A percentile compares a stretch with the other conserved stretches of the same genome.
phyloP scores from a whole-genome alignment of 1,284 basidiomycete genomes.

The Sporisorium iseilematis-ciliati region DNA sequence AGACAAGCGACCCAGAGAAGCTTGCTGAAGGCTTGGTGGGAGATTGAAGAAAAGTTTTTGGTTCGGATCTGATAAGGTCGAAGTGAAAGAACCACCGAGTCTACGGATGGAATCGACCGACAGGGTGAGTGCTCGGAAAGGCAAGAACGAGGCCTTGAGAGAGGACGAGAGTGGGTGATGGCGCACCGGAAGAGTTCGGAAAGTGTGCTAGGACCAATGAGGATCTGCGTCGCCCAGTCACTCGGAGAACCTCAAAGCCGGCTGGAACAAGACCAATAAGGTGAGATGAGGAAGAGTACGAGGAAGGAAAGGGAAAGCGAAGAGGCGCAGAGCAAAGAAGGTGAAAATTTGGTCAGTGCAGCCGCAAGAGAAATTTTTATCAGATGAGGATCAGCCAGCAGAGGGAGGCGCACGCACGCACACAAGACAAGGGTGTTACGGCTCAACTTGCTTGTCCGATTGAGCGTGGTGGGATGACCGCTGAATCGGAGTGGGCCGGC shows the following conservation, averaged over 20 bases:
- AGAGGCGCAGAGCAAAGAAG: constrained; percentile 1
- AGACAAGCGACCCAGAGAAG: not conserved
- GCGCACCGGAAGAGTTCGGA: constrained; percentile 17
- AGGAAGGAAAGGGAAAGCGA: not conserved
- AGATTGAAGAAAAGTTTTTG: constrained; percentile 2
- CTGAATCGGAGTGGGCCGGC: constrained; percentile 9
- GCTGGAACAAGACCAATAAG: not conserved
- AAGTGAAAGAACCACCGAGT: not conserved
- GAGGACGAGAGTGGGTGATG: constrained; percentile 14
- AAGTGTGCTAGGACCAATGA: constrained; percentile 12
- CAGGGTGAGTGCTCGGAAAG: not conserved
- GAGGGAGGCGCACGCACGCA: not conserved
- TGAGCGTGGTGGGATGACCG: not conserved
- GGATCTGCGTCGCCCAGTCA: constrained; percentile 6
- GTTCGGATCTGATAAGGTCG: constrained; percentile 35
- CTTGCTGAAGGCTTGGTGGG: not conserved
- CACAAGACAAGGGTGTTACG: not conserved
- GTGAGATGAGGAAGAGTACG: not conserved
- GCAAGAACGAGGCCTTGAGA: not conserved
- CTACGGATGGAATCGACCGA: not conserved
- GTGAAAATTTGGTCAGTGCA: not conserved
- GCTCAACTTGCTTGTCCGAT: not conserved
- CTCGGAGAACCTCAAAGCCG: not conserved
- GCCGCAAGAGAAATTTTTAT: not conserved
- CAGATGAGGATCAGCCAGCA: not conserved